Evolutionary conservation across 441 rosid species (phyloP).

Genomic region (Populus hybrid): DNA sequence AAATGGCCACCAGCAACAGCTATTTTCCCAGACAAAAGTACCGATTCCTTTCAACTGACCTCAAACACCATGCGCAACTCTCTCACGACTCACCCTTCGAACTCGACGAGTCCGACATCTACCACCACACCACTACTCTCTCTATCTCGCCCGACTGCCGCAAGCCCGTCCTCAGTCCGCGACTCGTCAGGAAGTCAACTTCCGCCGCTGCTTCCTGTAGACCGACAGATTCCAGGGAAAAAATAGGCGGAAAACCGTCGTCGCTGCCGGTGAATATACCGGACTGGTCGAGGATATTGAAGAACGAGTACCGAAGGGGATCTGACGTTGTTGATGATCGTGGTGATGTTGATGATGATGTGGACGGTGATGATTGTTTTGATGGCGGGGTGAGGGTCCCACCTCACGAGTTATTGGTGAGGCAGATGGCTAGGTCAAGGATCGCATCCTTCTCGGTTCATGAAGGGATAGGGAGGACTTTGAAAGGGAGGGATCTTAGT

Average conservation of each 20-base stretch:
- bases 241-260: conserved; percentile 34
- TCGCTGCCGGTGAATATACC: conserved; percentile 91
- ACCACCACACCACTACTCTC: conserved; percentile 27
- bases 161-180: conserved; percentile 26
- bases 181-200: conserved; percentile 33
- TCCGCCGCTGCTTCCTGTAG: not conserved
- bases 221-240: conserved; percentile 17
- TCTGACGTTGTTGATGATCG: conserved; percentile 41
- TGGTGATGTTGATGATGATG: conserved; percentile 38
- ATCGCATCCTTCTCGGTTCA: conserved; percentile 56
- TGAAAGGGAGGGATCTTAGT: conserved; percentile 77
- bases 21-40: conserved; percentile 54
- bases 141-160: conserved; percentile 56
- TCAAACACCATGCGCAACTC: conserved; percentile 23
- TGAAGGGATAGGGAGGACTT: conserved; percentile 76
- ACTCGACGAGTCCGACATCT: conserved; percentile 83
- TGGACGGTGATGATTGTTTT: conserved; percentile 43
- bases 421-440: conserved; percentile 43
- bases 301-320: conserved; percentile 51
- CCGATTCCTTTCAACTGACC: conserved; percentile 59
- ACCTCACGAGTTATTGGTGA: conserved; percentile 80
- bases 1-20: conserved; percentile 72
- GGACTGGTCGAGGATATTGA: conserved; percentile 92
- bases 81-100: conserved; percentile 52
- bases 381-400: conserved; percentile 59